Percentiles rank a stretch among this genome's conserved stretches.
These are phyloP conservation scores for Sicyos baderoa DNA, from an alignment of 306 rosid genomes.

Conservation along the genomic window DNA sequence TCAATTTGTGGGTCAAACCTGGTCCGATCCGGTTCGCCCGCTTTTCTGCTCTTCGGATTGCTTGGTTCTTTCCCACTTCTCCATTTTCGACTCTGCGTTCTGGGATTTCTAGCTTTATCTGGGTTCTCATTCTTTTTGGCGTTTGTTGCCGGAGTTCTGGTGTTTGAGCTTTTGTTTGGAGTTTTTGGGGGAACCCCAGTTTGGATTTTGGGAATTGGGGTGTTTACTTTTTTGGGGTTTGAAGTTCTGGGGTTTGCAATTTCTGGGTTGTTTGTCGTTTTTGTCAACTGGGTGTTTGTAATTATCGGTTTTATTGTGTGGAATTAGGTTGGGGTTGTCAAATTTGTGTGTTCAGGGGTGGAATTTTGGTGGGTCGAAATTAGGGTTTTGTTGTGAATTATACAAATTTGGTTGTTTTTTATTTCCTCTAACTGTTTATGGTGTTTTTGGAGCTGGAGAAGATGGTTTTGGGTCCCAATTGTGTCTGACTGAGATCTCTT, in stretches of 20 bases:
- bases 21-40: conserved; percentile 14
- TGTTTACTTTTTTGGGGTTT: neutral
- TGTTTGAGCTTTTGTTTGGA: neutral
- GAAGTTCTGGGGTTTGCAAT: conserved; percentile 7
- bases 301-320: neutral
- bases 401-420: conserved; percentile 1
- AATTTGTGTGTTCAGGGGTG: conserved; percentile 9
- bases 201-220: conserved; percentile 13
- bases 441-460: neutral
- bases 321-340: neutral
- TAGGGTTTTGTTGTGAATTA: conserved; percentile 22
- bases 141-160: neutral
- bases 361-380: conserved; percentile 6
- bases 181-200: neutral
- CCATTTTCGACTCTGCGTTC: neutral
- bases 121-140: neutral
- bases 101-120: conserved; percentile 7
- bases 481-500: conserved; percentile 10
- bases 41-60: neutral
- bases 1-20: conserved; percentile 21
- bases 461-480: neutral
- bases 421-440: neutral
- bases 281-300: neutral
- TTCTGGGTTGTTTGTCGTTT: neutral
- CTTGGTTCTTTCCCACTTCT: neutral